These are phyloP conservation scores for Withania somnifera DNA, from an alignment of 305 asterid genomes.

Conservation along the genomic window DNA sequence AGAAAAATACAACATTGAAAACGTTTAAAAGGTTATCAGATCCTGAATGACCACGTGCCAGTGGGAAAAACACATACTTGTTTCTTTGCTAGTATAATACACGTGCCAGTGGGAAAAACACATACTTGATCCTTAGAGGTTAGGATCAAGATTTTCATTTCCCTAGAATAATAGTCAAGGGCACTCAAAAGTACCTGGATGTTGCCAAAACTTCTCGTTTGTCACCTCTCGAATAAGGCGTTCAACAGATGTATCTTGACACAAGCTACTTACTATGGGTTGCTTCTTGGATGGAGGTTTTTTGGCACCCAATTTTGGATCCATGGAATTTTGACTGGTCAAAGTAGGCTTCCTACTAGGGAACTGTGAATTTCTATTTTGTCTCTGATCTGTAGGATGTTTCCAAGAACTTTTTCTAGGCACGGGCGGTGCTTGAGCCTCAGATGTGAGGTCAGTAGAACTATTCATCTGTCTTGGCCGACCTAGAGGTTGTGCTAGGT, in stretches of 20 bases:
- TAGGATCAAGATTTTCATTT: no score
- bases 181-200: constrained; percentile 58
- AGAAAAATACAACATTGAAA: not conserved
- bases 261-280: constrained; percentile 33
- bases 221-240: constrained; percentile 98
- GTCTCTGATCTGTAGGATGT: constrained; percentile 57
- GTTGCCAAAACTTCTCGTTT: constrained; percentile 87
- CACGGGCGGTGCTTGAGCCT: constrained; percentile 41
- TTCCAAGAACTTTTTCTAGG: constrained; percentile 69
- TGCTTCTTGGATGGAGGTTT: constrained; percentile 70
- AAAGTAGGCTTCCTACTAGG: constrained; percentile 55
- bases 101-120: not conserved
- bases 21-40: not conserved
- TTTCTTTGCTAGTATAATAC: no score
- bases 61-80: not conserved
- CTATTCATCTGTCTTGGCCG: constrained; percentile 59
- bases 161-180: not conserved
- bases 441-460: constrained; percentile 43
- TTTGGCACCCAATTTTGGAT: constrained; percentile 48
- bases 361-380: constrained; percentile 45
- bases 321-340: constrained; percentile 38
- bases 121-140: no score
- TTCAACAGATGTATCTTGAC: constrained; percentile 92
- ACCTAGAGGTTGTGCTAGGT: constrained; percentile 37
- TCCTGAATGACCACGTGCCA: not conserved